Evolutionary conservation across 345 rosid species (phyloP).

Genomic region (Reutealis trisperma): DNA sequence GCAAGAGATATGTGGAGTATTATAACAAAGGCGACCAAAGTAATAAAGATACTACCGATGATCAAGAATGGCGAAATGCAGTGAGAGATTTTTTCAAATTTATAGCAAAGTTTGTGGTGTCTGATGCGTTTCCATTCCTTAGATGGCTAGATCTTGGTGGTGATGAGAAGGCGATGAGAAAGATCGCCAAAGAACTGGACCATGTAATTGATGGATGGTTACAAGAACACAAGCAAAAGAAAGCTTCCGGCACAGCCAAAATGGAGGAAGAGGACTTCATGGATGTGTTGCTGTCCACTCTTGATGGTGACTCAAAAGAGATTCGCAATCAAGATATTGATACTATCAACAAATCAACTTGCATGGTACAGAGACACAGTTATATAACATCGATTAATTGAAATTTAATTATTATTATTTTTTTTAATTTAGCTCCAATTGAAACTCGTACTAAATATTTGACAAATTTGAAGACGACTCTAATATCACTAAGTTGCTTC

Average conservation of each 20-base stretch:
- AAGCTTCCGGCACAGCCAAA: neutral
- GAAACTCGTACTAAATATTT: too few species aligned
- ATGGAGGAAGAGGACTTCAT: constrained; percentile 29
- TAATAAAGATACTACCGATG: neutral
- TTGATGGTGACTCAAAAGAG: constrained; percentile 12
- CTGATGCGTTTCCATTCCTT: constrained; percentile 39
- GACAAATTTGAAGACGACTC: too few species aligned
- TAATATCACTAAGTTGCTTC: too few species aligned
- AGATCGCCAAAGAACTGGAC: constrained; percentile 27
- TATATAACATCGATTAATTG: too few species aligned
- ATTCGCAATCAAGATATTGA: constrained; percentile 18
- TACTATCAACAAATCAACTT: constrained; percentile 33
- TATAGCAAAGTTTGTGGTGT: constrained; percentile 19
- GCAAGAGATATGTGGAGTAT: constrained; percentile 19
- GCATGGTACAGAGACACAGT: constrained; percentile 17
- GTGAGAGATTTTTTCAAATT: constrained; percentile 22
- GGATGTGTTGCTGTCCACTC: constrained; percentile 29
- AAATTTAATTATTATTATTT: too few species aligned
- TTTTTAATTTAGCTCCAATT: too few species aligned
- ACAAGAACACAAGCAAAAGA: constrained; percentile 41
- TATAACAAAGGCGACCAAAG: neutral
- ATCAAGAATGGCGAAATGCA: constrained; percentile 2
- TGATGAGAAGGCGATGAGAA: constrained; percentile 31
- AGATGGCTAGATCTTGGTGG: constrained; percentile 43
- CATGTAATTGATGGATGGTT: constrained; percentile 31